phyloP scores from a whole-genome alignment of 2,329 filamentous ascomycete species.

The Curvularia sp. region DNA sequence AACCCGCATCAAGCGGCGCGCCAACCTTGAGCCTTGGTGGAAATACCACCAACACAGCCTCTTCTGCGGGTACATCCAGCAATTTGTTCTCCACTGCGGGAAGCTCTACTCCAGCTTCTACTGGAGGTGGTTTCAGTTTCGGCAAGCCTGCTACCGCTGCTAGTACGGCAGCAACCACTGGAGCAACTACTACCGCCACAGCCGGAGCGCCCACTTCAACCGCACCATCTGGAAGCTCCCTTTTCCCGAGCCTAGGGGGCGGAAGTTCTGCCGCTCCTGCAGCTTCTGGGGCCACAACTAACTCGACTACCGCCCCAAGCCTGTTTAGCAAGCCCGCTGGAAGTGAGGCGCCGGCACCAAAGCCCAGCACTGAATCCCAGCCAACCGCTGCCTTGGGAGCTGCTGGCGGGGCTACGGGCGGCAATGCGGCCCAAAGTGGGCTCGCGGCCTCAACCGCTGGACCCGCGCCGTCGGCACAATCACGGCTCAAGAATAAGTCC shows the following conservation, averaged over 20 bases:
- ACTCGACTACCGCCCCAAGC: constrained; percentile 21
- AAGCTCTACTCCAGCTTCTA: constrained; percentile 18
- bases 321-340: constrained; percentile 36
- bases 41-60: constrained; percentile 29
- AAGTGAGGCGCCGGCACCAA: constrained; percentile 25
- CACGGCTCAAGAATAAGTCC: constrained; percentile 94
- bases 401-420: constrained; percentile 24
- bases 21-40: constrained; percentile 34
- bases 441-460: constrained; percentile 80
- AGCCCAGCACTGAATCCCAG: constrained; percentile 39
- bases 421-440: constrained; percentile 42
- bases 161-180: constrained; percentile 29
- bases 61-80: constrained; percentile 32
- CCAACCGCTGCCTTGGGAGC: constrained; percentile 26
- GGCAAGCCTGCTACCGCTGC: constrained; percentile 24
- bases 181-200: constrained; percentile 30
- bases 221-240: constrained; percentile 26
- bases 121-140: constrained; percentile 30
- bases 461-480: constrained; percentile 78
- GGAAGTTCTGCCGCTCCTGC: constrained; percentile 31
- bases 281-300: constrained; percentile 23
- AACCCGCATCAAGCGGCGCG: constrained; percentile 28
- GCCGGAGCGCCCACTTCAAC: constrained; percentile 26
- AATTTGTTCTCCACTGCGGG: constrained; percentile 32
- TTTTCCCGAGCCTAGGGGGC: constrained; percentile 31